Base-by-base conservation (phyloP, 352 stramenopile species). In the Phytophthora uliginosa region DNA sequence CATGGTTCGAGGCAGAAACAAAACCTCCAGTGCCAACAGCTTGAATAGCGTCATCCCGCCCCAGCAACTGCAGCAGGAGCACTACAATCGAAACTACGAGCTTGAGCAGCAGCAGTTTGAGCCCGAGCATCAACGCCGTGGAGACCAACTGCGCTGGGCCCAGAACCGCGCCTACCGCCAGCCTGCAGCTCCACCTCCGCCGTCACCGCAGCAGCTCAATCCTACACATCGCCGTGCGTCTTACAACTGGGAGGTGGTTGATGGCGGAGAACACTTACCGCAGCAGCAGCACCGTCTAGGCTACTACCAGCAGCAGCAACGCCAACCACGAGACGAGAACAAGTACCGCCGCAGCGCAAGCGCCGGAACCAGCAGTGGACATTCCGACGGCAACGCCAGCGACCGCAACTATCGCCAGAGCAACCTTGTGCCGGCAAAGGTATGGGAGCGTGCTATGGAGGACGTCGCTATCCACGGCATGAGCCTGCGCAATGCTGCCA, bases 371-470 rank as follows among this genome's bases (percentile, higher is more conserved):
- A 71, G 48, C 57, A 73, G 58, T 20, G 34, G 57, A 20, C 65
- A 69, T 31, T 68, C 57, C 3, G 74, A 85, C 24, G 71, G 69
- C 54, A 85, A 80, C 42, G n/a, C 63, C 7, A 69, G 53, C 28
- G 66, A 78, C 15, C 71, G 74, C 33, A 71, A 73, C 42, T 92
- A 83, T 52, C 74, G 73, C 0, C 78, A 92, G 48, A 92, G 81
- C 73, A 86, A 89, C 64, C 73, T 76, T 3, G 86, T 93, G 20
- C 76, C 86, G 0, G 65, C 79, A 7, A 85, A 91, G 47, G 85
- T 86, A 17, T 93, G 84, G 83, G 79, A 91, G 61, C 78, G 83
- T 5, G 86, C 86, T 40, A 90, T 92, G 71, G 82, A 89, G 55
- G 86, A 85, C 55, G 84, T 93, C 15, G 81, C 84, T 36, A 85